Percentiles rank a stretch among this genome's conserved stretches.
phyloP scores from a whole-genome alignment of 306 rosid species.

The Vigna trinervia region DNA sequence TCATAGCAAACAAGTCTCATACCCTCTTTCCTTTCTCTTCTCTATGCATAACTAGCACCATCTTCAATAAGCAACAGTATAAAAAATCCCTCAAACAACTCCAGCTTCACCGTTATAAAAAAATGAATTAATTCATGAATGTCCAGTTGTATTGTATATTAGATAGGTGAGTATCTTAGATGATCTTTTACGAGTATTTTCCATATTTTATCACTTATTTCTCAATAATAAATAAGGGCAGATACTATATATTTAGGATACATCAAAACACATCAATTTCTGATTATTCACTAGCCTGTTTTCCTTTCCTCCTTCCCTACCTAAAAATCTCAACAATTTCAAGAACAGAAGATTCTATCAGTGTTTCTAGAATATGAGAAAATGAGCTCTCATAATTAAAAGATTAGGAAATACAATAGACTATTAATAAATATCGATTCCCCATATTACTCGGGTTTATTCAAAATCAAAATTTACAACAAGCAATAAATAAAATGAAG shows the following conservation, averaged over 20 bases:
- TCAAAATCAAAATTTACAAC: conserved; percentile 23
- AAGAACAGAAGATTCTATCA: not conserved
- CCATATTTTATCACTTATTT: conserved; percentile 1
- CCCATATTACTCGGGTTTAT: conserved; percentile 1
- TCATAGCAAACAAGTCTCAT: too few relatives aligned
- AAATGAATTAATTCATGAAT: not conserved
- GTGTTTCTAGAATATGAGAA: conserved; percentile 21
- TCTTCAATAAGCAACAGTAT: too few relatives aligned
- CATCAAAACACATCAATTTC: not conserved
- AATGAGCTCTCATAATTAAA: conserved; percentile 24
- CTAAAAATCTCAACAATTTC: not conserved
- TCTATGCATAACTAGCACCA: too few relatives aligned
- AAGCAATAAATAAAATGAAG: conserved; percentile 26
- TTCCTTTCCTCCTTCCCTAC: not conserved
- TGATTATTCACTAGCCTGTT: conserved; percentile 2
- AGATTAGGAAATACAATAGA: conserved; percentile 32
- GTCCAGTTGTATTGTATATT: too few relatives aligned
- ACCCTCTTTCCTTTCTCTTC: too few relatives aligned
- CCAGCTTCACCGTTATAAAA: too few relatives aligned
- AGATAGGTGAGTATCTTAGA: not conserved
- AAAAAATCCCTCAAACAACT: too few relatives aligned
- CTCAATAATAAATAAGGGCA: not conserved
- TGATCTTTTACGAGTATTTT: not conserved
- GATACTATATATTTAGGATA: not conserved
- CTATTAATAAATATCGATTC: conserved; percentile 20